Percentiles rank a stretch among this genome's conserved stretches.
These are phyloP conservation scores for Paramyrothecium roridum DNA, from an alignment of 2,329 filamentous ascomycete genomes.

Conservation along the genomic window DNA sequence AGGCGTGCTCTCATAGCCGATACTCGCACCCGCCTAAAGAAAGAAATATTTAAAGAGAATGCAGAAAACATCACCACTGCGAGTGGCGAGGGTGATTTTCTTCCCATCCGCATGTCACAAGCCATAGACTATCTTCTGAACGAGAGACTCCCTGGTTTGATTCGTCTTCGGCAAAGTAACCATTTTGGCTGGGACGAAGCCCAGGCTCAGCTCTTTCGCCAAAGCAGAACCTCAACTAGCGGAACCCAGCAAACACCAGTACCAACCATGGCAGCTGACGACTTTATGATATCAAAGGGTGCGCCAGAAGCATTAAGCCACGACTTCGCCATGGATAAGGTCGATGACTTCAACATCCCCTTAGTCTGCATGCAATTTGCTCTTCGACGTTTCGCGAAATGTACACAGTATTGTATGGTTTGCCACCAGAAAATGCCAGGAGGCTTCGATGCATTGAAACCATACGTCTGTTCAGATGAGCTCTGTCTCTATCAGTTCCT, in stretches of 20 bases:
- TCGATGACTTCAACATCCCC: slow-evolving; percentile 43
- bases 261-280: neutral
- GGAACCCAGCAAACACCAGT: neutral
- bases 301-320: slow-evolving; percentile 13
- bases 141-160: slow-evolving; percentile 57
- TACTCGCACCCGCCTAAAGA: too few species aligned
- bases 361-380: slow-evolving; percentile 70
- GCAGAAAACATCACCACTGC: too few species aligned
- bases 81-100: slow-evolving; percentile 12
- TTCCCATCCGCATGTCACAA: slow-evolving; percentile 65
- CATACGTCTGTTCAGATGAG: slow-evolving; percentile 71
- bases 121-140: slow-evolving; percentile 62
- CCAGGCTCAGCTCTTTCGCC: slow-evolving; percentile 8
- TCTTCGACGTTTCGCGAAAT: slow-evolving; percentile 73
- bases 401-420: slow-evolving; percentile 82
- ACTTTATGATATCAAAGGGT: slow-evolving; percentile 4
- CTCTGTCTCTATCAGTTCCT: slow-evolving; percentile 90
- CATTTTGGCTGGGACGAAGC: slow-evolving; percentile 58
- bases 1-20: slow-evolving; percentile 21
- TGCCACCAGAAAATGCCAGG: slow-evolving; percentile 69
- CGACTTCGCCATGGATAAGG: slow-evolving; percentile 27
- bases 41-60: too few species aligned
- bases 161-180: slow-evolving; percentile 53
- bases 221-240: slow-evolving; percentile 7
- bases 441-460: slow-evolving; percentile 68